Evolutionary conservation across 2,329 filamentous ascomycete species (phyloP), one percentile per base, ranked within the genome.

Genomic region (Cercospora janseana): DNA sequence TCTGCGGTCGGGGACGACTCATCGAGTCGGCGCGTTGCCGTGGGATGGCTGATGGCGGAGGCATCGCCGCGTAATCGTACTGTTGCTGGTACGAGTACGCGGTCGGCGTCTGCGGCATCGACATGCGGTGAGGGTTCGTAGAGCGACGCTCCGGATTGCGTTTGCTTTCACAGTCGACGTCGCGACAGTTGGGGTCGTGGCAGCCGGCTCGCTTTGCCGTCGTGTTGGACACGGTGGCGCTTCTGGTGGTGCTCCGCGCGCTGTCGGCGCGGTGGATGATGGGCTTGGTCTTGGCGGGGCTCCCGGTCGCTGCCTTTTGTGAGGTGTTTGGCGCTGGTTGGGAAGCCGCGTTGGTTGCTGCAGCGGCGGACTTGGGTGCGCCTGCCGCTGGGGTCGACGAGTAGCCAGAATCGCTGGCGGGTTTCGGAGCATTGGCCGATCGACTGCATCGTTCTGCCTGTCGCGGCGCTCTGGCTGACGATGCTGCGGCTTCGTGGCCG

Each of bases 341-440:
- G 38, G 54, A 13, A 3, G 37, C 24, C 24, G 49, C 8, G 52
- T 45, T 32, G 44, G 42, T 37, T 29, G 50, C 38, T 18, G 37
- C 28, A 29, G 55, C 29, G 43, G 40, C 24, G 29, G 48, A 26
- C 20, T 47, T 38, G 46, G 42, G 44, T 15, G 44, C 37, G 6
- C 42, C 42, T 20, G 52, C 41, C 10, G 52, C 55, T 38, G 57
- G 58, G 37, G 44, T 52, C 37, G 79, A 82, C 56, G 78, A 81
- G 72, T 82, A 82, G 61, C 80, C 80, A 58, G 79, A 82, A 69
- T 84, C 80, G 69, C 76, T 80, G 60, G 75, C 74, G 63, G 72
- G 70, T 26, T 26, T 23, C n/a, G 44, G 7, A 16, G 27, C 29
- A 27, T 24, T 23, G 66, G 80, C 75, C 53, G 71, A 68, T 41